A percentile compares a stretch with the other conserved stretches of the same genome.
These are phyloP conservation scores for Strobilomyces dryophilus DNA, from an alignment of 768 basidiomycete genomes.

Conservation along the genomic window DNA sequence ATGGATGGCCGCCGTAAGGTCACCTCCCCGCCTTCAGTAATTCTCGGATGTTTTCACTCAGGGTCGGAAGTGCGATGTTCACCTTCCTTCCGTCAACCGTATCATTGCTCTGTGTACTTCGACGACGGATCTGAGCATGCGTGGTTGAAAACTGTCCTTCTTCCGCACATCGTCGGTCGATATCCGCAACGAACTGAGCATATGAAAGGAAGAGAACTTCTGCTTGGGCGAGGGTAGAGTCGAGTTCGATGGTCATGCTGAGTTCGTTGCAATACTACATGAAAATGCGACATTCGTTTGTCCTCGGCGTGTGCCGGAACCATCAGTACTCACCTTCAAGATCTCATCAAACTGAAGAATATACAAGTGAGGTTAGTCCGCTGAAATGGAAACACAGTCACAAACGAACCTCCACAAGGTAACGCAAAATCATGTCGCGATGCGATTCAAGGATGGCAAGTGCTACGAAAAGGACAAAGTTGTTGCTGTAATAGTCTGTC, in stretches of 20 bases:
- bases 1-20: not conserved
- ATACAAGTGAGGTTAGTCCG: constrained; percentile 2
- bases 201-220: constrained; percentile 96
- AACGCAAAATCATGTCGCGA: constrained; percentile 91
- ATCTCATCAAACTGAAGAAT: constrained; percentile 56
- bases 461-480: constrained; percentile 91
- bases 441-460: constrained; percentile 93
- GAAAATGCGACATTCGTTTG: constrained; percentile 5
- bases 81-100: constrained; percentile 15
- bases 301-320: not conserved
- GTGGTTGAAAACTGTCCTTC: constrained; percentile 27
- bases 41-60: constrained; percentile 62
- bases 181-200: constrained; percentile 80
- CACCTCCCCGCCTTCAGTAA: constrained; percentile 48
- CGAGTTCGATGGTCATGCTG: constrained; percentile 96
- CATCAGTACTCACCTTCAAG: constrained; percentile 21
- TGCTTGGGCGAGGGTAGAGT: constrained; percentile 91
- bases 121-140: constrained; percentile 33
- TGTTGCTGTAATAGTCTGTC: constrained; percentile 86
- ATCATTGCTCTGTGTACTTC: constrained; percentile 12
- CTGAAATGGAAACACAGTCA: not conserved
- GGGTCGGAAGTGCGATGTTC: constrained; percentile 39
- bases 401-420: constrained; percentile 79
- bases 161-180: constrained; percentile 76
- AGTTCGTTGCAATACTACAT: constrained; percentile 87